These are phyloP conservation scores for Dimargaris cristalligena DNA, from an alignment of 192 early-diverging fungal genomes.

Conservation along the genomic window DNA sequence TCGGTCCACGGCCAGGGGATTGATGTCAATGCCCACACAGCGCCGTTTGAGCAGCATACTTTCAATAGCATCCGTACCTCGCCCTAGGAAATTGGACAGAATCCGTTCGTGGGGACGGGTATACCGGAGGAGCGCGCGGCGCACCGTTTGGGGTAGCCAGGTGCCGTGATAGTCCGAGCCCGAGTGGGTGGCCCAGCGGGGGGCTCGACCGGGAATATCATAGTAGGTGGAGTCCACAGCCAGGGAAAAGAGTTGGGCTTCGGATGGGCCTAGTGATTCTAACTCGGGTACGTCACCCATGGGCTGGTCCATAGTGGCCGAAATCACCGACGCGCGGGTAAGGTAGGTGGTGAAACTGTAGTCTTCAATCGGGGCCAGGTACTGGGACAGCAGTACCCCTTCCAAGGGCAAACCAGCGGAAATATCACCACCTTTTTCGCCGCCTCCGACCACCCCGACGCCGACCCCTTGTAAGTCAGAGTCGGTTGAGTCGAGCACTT, in stretches of 20 bases:
- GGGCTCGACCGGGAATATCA: constrained; percentile 81
- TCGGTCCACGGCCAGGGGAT: constrained; percentile 67
- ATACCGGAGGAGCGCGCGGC: constrained; percentile 58
- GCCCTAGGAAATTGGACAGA: constrained; percentile 82
- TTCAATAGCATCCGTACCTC: constrained; percentile 88
- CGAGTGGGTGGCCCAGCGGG: constrained; percentile 80
- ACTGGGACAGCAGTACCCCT: constrained; percentile 13
- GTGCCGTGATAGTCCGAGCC: constrained; percentile 90
- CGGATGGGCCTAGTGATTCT: constrained; percentile 41
- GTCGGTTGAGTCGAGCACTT: too few species aligned
- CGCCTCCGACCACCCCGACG: too few species aligned
- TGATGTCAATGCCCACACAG: constrained; percentile 75
- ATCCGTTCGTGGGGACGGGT: constrained; percentile 60
- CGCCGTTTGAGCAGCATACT: constrained; percentile 60
- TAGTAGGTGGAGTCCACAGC: constrained; percentile 67
- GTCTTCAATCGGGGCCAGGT: constrained; percentile 41
- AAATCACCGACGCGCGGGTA: constrained; percentile 34
- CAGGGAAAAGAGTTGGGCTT: constrained; percentile 55
- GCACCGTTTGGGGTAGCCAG: constrained; percentile 83
- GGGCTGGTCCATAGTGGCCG: constrained; percentile 29
- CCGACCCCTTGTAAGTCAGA: too few species aligned
- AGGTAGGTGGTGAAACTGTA: constrained; percentile 50
- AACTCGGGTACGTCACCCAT: constrained; percentile 31
- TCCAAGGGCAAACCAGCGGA: background rate
- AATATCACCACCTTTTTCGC: too few species aligned